Base-by-base conservation (phyloP, 2,329 filamentous ascomycete species). In the Aphanoascus verrucosus region DNA sequence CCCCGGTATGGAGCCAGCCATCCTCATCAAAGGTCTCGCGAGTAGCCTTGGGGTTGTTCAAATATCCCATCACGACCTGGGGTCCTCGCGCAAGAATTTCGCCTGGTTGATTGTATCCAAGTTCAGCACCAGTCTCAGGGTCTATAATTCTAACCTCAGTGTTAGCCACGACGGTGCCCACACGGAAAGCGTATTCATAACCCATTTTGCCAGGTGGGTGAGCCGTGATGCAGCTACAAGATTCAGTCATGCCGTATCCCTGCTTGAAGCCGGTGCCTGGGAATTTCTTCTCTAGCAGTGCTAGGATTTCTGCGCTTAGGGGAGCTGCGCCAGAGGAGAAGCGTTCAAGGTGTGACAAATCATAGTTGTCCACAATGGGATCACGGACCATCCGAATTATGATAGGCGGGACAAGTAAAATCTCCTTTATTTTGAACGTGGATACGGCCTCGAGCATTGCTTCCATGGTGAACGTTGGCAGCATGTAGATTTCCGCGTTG, bases 1-100 rank as follows among this genome's bases (percentile, higher is more conserved):
- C 90, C 1, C 90, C 90, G 0, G 90, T 95, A 69, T 84, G 90
- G 76, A 94, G 94, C 74, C 83, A 96, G 1, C 88, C 88, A 59
- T 94, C 88, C 1, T 61, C 57, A 0, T 77, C 78, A 38, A 83
- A 67, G 15, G 78, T 79, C 40, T 79, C 74, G 14, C 67, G 71
- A 1, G 81, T 83, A 1, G 74, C 79, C 49, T 74, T 70, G 0
- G 74, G 72, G 60, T 84, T 84, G 63, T 81, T 78, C 59, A 77
- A 72, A 58, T 81, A 84, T 19, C 80, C 81, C 60, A 76, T 71
- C 68, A 83, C 83, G 20, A 84, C 68, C 55, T 84, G 84, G 1
- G 81, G 81, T 0, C 81, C 81, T 42, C 77, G 78, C 59, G 84
- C 67, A 71, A 80, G 83, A 11, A 89, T 71, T 67, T 89, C 85